A percentile compares a stretch with the other conserved stretches of the same genome.
Conservation (phyloP, 495 filamentous ascomycete species). For the Glutinoglossum americanum region DNA sequence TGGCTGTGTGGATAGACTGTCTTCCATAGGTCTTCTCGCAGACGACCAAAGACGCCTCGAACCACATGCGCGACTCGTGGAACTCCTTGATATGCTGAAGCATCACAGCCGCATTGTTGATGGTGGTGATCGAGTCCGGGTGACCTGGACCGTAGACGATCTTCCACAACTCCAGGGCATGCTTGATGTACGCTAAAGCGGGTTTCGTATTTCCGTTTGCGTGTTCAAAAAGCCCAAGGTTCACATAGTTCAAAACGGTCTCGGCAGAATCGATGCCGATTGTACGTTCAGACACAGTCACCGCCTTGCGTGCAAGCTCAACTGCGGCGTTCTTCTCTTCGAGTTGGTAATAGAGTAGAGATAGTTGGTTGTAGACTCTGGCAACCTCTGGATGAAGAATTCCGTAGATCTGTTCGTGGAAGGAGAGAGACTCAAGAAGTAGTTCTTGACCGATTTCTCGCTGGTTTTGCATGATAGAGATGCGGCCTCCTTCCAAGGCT, state of each 20-base stretch:
- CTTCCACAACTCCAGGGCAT: conserved; percentile 92
- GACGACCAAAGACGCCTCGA: conserved; percentile 71
- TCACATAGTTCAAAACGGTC: conserved; percentile 85
- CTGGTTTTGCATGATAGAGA: conserved; percentile 83
- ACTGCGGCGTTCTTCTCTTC: conserved; percentile 91
- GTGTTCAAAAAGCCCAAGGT: conserved; percentile 88
- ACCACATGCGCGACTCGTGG: conserved; percentile 84
- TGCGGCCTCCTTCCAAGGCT: conserved; percentile 81
- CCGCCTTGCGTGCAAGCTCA: conserved; percentile 86
- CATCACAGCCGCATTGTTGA: conserved; percentile 99
- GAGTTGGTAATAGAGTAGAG: conserved; percentile 84
- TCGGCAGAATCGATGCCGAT: conserved; percentile 84
- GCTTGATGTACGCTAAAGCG: conserved; percentile 68
- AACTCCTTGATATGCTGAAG: conserved; percentile 82
- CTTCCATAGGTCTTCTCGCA: conserved; percentile 77
- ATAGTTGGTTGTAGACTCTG: conserved; percentile 80
- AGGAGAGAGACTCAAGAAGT: conserved; percentile 77
- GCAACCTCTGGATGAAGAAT: conserved; percentile 94
- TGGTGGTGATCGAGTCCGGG: conserved; percentile 92
- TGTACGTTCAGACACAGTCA: conserved; percentile 88
- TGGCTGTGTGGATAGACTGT: conserved; percentile 79
- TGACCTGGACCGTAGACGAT: conserved; percentile 84
- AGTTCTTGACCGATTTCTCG: conserved; percentile 93
- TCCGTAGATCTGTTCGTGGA: conserved; percentile 98
- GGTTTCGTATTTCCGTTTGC: conserved; percentile 66